A percentile compares a stretch with the other conserved stretches of the same genome.
Evolutionary conservation across 495 filamentous ascomycete species (phyloP).

Genomic region (Poronia punctata): DNA sequence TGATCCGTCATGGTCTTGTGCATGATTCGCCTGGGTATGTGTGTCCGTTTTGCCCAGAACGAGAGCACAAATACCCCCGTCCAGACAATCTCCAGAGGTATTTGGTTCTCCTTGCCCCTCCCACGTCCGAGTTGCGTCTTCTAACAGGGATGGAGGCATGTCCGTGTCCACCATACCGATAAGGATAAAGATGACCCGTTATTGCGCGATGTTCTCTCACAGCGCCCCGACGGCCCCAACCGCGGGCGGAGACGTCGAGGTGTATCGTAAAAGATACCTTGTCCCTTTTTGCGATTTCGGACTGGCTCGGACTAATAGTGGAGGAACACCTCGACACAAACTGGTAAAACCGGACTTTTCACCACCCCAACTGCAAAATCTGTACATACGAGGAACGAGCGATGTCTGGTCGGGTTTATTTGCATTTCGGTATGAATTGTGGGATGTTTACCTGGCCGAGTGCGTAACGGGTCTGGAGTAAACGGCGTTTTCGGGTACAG

Average conservation of each 20-base stretch:
- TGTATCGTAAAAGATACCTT: conserved; percentile 13
- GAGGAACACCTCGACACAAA: background rate
- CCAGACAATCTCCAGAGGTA: conserved; percentile 97
- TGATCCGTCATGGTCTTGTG: conserved; percentile 95
- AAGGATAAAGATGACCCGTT: conserved; percentile 77
- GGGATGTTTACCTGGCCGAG: conserved; percentile 1
- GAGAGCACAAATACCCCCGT: conserved; percentile 93
- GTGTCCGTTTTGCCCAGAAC: conserved; percentile 92
- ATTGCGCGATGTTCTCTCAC: conserved; percentile 72
- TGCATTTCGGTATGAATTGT: conserved; percentile 1
- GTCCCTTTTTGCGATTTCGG: no score
- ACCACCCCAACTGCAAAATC: background rate
- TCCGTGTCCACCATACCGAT: conserved; percentile 80
- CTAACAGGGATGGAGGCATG: conserved; percentile 55
- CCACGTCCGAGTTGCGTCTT: conserved; percentile 1
- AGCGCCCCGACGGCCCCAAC: conserved; percentile 76
- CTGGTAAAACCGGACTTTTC: background rate
- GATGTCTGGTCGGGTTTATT: background rate
- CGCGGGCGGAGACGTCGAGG: conserved; percentile 71
- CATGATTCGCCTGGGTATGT: conserved; percentile 95
- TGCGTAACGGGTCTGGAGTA: conserved; percentile 8
- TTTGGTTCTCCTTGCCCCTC: conserved; percentile 16
- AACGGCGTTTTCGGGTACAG: conserved; percentile 16
- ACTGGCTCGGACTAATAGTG: no score
- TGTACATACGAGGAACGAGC: conserved; percentile 7